Base-by-base conservation (phyloP, 2,329 filamentous ascomycete species). In the Sclerotiophoma versabilis region DNA sequence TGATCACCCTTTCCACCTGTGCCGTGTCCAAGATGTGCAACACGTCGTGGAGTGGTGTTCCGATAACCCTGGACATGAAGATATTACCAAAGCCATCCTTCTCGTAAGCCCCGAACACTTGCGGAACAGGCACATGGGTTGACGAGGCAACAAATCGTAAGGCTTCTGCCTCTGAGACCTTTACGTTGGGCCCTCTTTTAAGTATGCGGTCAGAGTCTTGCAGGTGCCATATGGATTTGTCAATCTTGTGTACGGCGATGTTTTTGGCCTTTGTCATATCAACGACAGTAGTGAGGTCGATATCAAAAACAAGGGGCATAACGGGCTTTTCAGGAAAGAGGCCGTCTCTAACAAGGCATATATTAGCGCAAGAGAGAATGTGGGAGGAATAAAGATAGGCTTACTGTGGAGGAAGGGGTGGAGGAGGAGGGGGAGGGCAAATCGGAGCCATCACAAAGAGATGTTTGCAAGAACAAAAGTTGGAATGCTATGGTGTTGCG, bases 31-130 rank as follows among this genome's bases (percentile, higher is more conserved):
- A 42, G 8, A n/a, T 34, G 11, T 44, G 12, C 49, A 55, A 56
- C 6, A 54, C 53, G 3, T 49, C 29, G 11, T 47, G 27, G 17
- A 64, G 39, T n/a, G 27, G 36, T n/a, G 17, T 23, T 23, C 62
- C 58, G n/a, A 50, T 38, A 5, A 53, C 46, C 23, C 52, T 58
- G 10, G 53, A 56, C 59, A 64, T 59, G 39, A 54, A 58, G 15
- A 64, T 63, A 34, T 60, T 50, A 7, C 54, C 53, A 10, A 14
- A 20, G 15, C 57, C 59, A 23, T 54, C 46, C 25, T 41, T 58
- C 37, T 58, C 54, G 38, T 60, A 60, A 11, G 57, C 57, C 12
- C 53, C 52, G 37, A 60, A 52, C n/a, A 64, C 61, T 36, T 54
- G 46, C 15, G 57, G 52, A n/a, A 64, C 49, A 38, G 57, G 59